Percentiles rank a stretch among this genome's conserved stretches.
phyloP scores from a whole-genome alignment of 108 stramenopile species.

The Seminavis robusta region DNA sequence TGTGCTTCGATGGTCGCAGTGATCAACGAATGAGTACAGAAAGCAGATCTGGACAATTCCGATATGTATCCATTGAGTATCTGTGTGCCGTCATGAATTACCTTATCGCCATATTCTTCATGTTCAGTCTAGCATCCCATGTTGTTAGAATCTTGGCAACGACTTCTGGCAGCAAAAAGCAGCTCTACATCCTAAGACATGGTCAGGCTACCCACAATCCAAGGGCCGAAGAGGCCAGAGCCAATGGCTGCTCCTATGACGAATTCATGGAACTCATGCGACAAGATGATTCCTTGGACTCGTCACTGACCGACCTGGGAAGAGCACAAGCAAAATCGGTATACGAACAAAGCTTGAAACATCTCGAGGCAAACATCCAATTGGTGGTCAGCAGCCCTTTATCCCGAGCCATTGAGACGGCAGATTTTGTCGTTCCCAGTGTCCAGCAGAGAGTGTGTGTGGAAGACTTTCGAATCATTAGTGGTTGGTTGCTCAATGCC shows the following conservation, averaged over 20 bases:
- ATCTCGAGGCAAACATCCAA: too few species aligned
- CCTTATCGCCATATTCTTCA: too few species aligned
- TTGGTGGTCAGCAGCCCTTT: constrained; percentile 39
- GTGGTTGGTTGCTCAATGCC: constrained; percentile 60
- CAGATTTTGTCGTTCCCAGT: constrained; percentile 29
- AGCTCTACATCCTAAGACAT: constrained; percentile 48
- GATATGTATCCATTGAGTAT: too few species aligned
- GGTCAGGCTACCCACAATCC: constrained; percentile 84
- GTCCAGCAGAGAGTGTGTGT: constrained; percentile 25
- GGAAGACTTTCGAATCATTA: constrained; percentile 77
- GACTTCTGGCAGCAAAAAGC: too few species aligned
- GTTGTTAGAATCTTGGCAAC: too few species aligned
- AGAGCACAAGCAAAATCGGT: constrained; percentile 41
- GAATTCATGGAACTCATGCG: constrained; percentile 68
- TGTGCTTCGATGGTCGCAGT: too few species aligned
- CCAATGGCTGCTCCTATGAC: constrained; percentile 58
- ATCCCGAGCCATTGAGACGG: constrained; percentile 38
- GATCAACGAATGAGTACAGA: too few species aligned
- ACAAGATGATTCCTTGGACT: constrained; percentile 68
- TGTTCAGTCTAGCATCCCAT: too few species aligned
- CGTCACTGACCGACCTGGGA: constrained; percentile 55
- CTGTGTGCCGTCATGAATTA: too few species aligned
- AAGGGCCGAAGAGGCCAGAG: constrained; percentile 63
- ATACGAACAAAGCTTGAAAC: too few species aligned
- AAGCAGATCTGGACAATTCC: too few species aligned